Evolutionary conservation across 306 rosid species (phyloP).

Genomic region (Cucurbita argyrosperma): DNA sequence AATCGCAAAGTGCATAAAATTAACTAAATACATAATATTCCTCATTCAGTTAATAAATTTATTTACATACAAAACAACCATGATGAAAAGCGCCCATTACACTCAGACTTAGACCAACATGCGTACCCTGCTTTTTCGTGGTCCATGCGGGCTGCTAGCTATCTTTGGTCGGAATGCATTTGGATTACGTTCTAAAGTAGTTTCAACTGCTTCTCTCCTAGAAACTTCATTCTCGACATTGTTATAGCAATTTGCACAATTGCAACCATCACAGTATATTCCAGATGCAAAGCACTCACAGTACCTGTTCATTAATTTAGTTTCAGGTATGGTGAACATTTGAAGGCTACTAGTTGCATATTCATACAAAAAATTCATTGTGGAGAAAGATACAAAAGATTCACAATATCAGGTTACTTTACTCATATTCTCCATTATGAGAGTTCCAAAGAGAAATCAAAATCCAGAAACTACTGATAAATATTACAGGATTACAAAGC

Average conservation of each 20-base stretch:
- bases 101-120: neutral
- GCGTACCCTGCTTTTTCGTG: slow-evolving; percentile 52
- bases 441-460: neutral
- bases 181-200: slow-evolving; percentile 94
- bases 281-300: slow-evolving; percentile 99
- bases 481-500: neutral
- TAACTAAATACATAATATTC: neutral
- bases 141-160: slow-evolving; percentile 90
- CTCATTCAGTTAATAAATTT: neutral
- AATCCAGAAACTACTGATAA: neutral
- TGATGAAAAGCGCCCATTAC: neutral
- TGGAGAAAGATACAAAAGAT: neutral
- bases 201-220: slow-evolving; percentile 84
- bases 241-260: slow-evolving; percentile 83
- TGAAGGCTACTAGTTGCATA: slow-evolving; percentile 10
- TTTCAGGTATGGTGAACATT: neutral
- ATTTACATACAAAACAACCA: neutral
- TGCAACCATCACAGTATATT: slow-evolving; percentile 94
- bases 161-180: slow-evolving; percentile 95
- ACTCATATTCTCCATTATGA: neutral
- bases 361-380: neutral
- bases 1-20: neutral
- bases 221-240: slow-evolving; percentile 87
- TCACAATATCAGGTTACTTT: neutral
- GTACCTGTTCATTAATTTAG: slow-evolving; percentile 43